A percentile compares a stretch with the other conserved stretches of the same genome.
These are phyloP conservation scores for Calonectria fujianensis DNA, from an alignment of 2,329 filamentous ascomycete species.

Conservation along the genomic window DNA sequence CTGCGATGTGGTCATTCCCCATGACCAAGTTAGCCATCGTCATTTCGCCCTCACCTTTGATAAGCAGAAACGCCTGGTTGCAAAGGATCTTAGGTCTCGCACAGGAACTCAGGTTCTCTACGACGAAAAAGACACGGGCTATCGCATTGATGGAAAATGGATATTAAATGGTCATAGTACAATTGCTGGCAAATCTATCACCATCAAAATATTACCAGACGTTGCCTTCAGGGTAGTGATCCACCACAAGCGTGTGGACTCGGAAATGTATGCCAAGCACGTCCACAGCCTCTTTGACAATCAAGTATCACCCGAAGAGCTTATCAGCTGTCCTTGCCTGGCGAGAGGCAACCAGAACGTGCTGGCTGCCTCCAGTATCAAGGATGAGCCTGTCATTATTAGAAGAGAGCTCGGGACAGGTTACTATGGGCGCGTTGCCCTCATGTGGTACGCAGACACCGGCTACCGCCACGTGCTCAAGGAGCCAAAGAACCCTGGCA, in stretches of 20 bases:
- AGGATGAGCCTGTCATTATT: conserved; percentile 6
- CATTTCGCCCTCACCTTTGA: conserved; percentile 16
- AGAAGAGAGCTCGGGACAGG: background rate
- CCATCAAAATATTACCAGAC: conserved; percentile 9
- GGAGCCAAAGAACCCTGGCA: background rate
- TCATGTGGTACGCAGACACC: conserved; percentile 17
- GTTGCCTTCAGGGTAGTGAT: conserved; percentile 1
- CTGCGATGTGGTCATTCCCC: background rate
- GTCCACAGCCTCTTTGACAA: conserved; percentile 7
- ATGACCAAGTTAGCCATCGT: conserved; percentile 9
- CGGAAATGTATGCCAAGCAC: background rate
- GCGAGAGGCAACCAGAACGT: background rate
- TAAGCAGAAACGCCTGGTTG: conserved; percentile 8
- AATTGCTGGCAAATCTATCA: conserved; percentile 14
- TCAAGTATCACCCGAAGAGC: conserved; percentile 14
- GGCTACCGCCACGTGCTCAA: conserved; percentile 2
- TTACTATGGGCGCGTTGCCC: conserved; percentile 6
- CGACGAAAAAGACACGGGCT: conserved; percentile 14
- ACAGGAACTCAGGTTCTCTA: conserved; percentile 8
- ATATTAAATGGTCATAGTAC: conserved; percentile 7
- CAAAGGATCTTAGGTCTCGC: background rate
- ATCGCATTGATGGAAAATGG: conserved; percentile 12
- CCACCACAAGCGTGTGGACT: background rate
- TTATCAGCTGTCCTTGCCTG: background rate
- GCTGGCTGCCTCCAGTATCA: background rate